Evolutionary conservation across 1,284 basidiomycete genomes (phyloP).

Genomic region (Ustilago trichophora): DNA sequence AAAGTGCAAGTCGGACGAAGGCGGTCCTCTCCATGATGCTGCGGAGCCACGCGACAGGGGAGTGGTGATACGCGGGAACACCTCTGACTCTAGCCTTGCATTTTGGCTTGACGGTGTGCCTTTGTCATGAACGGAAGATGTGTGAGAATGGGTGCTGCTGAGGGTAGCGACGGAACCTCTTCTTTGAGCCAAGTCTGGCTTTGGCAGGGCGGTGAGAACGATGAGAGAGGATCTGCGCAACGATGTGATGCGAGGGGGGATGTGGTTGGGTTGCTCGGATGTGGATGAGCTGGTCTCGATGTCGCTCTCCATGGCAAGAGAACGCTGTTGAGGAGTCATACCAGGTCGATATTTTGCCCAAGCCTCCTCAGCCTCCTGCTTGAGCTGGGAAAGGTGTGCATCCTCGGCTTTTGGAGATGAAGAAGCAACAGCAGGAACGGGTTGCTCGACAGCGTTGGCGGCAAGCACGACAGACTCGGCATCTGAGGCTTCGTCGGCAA

Average conservation of each 20-base stretch:
- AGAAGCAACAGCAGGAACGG: background rate
- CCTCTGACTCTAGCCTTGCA: slow-evolving; percentile 6
- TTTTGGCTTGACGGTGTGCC: background rate
- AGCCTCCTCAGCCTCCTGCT: slow-evolving; percentile 28
- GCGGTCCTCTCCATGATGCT: slow-evolving; percentile 1
- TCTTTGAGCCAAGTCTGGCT: background rate
- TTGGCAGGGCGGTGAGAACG: slow-evolving; percentile 14
- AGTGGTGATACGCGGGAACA: slow-evolving; percentile 7
- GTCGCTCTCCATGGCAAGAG: background rate
- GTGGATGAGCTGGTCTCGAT: background rate
- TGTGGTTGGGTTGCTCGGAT: slow-evolving; percentile 10
- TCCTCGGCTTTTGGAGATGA: background rate
- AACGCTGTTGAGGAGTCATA: slow-evolving; percentile 12
- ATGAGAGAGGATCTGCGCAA: slow-evolving; percentile 18
- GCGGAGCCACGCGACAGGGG: slow-evolving; percentile 6
- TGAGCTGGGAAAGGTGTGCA: slow-evolving; percentile 19
- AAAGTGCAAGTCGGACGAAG: slow-evolving; percentile 8
- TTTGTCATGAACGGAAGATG: slow-evolving; percentile 1
- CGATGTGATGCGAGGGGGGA: slow-evolving; percentile 22
- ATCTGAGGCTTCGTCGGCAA: slow-evolving; percentile 12
- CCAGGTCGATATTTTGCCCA: slow-evolving; percentile 25
- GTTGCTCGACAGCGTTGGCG: background rate
- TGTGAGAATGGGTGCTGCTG: slow-evolving; percentile 10
- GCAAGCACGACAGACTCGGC: slow-evolving; percentile 1
- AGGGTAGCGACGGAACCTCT: slow-evolving; percentile 1